Evolutionary conservation across 1,284 basidiomycete genomes (phyloP).

Genomic region (Phenoliferia sp.): DNA sequence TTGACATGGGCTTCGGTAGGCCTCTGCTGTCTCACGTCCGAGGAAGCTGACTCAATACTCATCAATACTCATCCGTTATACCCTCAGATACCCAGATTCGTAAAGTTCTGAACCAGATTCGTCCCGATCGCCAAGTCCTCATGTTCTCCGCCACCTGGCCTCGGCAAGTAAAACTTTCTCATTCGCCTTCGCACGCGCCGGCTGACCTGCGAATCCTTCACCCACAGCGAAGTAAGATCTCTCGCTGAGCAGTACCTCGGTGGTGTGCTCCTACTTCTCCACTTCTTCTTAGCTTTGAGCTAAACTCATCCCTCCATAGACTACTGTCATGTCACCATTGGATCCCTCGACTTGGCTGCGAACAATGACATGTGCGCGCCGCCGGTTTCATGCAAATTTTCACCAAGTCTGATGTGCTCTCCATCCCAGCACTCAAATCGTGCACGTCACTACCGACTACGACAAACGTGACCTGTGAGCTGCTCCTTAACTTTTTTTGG

Average conservation of each 20-base stretch:
- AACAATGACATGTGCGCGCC: conserved; percentile 74
- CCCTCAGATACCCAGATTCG: conserved; percentile 96
- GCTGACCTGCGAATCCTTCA: neutral
- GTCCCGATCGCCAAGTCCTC: conserved; percentile 51
- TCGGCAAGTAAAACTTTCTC: too few relatives aligned
- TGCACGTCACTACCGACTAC: conserved; percentile 95
- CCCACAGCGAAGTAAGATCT: neutral
- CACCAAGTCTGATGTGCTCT: conserved; percentile 85
- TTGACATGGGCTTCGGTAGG: conserved; percentile 97
- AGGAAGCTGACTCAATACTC: conserved; percentile 85
- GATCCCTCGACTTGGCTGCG: conserved; percentile 40
- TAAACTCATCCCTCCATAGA: neutral
- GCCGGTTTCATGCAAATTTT: conserved; percentile 62
- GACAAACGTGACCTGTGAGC: conserved; percentile 95
- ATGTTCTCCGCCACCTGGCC: conserved; percentile 99
- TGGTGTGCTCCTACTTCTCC: neutral
- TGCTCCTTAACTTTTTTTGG: conserved; percentile 64
- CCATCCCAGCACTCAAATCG: conserved; percentile 93
- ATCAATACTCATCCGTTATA: too few relatives aligned
- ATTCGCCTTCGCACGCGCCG: too few relatives aligned
- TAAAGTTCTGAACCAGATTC: conserved; percentile 81
- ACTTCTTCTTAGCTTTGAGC: neutral
- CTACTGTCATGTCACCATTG: conserved; percentile 38
- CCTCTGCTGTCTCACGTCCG: conserved; percentile 28
- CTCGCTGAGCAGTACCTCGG: neutral